Conservation (phyloP, 768 basidiomycete species). For the Cyclocybe cylindracea region DNA sequence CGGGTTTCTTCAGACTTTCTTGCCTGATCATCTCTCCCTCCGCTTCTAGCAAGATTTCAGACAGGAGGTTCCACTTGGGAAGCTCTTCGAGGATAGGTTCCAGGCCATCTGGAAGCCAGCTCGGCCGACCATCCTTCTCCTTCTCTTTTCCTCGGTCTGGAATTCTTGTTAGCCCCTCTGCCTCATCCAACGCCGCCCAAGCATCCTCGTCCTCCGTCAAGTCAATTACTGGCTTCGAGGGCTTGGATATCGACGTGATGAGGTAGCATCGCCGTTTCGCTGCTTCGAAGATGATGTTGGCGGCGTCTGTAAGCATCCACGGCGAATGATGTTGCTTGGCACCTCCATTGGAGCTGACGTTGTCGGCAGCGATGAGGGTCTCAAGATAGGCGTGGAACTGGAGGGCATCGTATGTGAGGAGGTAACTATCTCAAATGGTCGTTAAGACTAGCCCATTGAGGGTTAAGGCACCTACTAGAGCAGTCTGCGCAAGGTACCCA, state of each 20-base stretch:
- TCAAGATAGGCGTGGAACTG: conserved; percentile 93
- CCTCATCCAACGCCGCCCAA: conserved; percentile 72
- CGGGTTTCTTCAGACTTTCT: conserved; percentile 37
- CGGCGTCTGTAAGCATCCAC: conserved; percentile 93
- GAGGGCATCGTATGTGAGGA: conserved; percentile 88
- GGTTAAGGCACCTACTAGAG: conserved; percentile 57
- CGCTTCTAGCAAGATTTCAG: conserved; percentile 86
- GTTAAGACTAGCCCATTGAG: neutral
- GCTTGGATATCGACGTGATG: conserved; percentile 29
- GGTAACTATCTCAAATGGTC: conserved; percentile 52
- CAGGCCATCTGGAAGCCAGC: conserved; percentile 77
- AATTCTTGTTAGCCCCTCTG: conserved; percentile 36
- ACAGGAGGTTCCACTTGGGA: conserved; percentile 89
- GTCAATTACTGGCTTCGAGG: conserved; percentile 35
- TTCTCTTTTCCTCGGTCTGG: conserved; percentile 17
- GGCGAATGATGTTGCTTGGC: conserved; percentile 71
- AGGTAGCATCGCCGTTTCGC: conserved; percentile 84
- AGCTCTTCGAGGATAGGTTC: conserved; percentile 90
- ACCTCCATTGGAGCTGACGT: conserved; percentile 45
- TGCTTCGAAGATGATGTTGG: conserved; percentile 79
- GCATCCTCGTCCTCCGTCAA: conserved; percentile 67
- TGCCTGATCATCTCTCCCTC: conserved; percentile 81
- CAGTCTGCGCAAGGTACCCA: conserved; percentile 81
- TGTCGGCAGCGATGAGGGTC: conserved; percentile 69
- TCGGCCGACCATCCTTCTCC: conserved; percentile 33